These are phyloP conservation scores for Schizochytrium sp. DNA, from an alignment of 108 stramenopile genomes.

Conservation along the genomic window DNA sequence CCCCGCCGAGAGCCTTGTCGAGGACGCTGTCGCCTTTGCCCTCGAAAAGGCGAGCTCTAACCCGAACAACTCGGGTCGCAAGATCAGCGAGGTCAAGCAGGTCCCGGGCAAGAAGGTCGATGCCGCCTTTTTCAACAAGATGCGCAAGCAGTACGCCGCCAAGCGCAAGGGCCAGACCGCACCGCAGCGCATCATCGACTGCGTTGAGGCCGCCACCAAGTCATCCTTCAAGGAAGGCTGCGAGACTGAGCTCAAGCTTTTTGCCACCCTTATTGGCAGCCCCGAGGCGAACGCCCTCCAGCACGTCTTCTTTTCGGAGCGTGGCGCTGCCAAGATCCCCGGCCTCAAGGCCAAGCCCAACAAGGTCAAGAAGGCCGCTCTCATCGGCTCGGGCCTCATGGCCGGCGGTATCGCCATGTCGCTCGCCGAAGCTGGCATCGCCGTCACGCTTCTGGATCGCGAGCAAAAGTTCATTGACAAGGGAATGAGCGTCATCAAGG, in stretches of 20 bases:
- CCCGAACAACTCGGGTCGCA: neutral
- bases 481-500: constrained; percentile 22
- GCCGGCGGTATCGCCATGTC: constrained; percentile 88
- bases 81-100: neutral
- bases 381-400: constrained; percentile 93
- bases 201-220: constrained; percentile 55
- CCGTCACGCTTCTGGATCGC: constrained; percentile 70
- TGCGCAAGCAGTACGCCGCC: neutral
- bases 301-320: constrained; percentile 88
- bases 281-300: constrained; percentile 69
- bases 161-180: constrained; percentile 19
- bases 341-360: neutral
- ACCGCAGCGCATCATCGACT: constrained; percentile 43
- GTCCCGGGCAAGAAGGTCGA: neutral
- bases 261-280: constrained; percentile 49
- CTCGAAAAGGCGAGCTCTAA: constrained; percentile 18
- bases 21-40: neutral
- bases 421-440: constrained; percentile 73
- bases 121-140: neutral
- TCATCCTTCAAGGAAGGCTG: constrained; percentile 22
- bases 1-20: neutral
- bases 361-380: constrained; percentile 47
- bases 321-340: constrained; percentile 47
- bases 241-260: constrained; percentile 45
- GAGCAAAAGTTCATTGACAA: constrained; percentile 33